Base-by-base conservation (phyloP, 192 early-diverging fungal species). In the Chytriomyces confervae region DNA sequence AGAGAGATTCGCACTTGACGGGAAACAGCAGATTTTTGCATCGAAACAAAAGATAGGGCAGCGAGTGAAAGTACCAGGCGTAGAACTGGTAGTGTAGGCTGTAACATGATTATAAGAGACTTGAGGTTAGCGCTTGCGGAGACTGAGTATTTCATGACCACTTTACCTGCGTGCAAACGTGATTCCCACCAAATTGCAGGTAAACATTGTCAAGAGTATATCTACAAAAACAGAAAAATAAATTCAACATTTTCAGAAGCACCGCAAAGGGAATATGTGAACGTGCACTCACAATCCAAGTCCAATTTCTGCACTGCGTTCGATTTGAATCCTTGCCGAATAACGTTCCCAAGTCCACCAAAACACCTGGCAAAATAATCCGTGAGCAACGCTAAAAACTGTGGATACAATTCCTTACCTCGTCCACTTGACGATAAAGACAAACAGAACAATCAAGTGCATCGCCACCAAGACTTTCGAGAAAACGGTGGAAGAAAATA, bases 51-150 rank as follows among this genome's bases (percentile, higher is more conserved):
- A 99, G 77, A 65, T 92, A 94, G 11, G 97, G 97, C 46, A 98
- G 51, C 47, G 91, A 87, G 81, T 94, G 92, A 49, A 84, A 93
- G 81, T 97, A 99, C 97, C 97, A 99, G 0, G 94, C 86, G 77
- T 95, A 99, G 79, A 99, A 99, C 87, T 98, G 96, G 79, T 97
- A 97, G 79, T 99, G 97, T 68, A 99, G 83, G 1, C 93, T 92
- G 36, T 1, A 36, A 36, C 36, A 36, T 4, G 36, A 27, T 27
- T 27, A 0, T 0, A 27, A 36, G 36, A 36, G 1, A 36, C 1
- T 36, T 36, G 36, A 36, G 36, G 4, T 36, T 36, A 36, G 36
- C 4, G 36, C 4, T 36, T 36, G 24, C 36, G 36, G 36, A 36
- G 36, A 4, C 36, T 36, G 36, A 2, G 36, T 3, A 36, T 36